phyloP scores from a whole-genome alignment of 2,329 filamentous ascomycete species.

The Claviceps humidiphila region DNA sequence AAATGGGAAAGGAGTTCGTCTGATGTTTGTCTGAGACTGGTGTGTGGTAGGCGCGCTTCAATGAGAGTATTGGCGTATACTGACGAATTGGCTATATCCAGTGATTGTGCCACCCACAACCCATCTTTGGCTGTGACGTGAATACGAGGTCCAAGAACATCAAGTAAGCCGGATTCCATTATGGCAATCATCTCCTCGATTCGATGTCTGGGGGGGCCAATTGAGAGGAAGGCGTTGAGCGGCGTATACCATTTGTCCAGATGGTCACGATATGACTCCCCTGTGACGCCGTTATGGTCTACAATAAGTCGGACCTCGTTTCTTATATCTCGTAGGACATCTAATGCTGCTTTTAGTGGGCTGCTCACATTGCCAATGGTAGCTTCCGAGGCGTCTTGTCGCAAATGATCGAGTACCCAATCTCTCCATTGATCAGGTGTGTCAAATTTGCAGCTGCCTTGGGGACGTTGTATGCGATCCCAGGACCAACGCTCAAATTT shows the following conservation, averaged over 20 bases:
- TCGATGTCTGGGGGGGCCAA: constrained; percentile 3
- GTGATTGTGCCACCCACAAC: neutral
- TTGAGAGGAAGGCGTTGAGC: constrained; percentile 4
- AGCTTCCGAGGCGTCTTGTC: neutral
- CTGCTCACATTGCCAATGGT: constrained; percentile 1
- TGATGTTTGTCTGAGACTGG: neutral
- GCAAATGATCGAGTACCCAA: constrained; percentile 2
- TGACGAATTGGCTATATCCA: neutral
- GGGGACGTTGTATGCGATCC: constrained; percentile 3
- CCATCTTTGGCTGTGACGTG: neutral
- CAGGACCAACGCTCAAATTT: constrained; percentile 4
- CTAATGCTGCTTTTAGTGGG: constrained; percentile 3
- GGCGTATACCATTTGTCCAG: constrained; percentile 5
- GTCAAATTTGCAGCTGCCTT: neutral
- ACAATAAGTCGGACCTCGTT: constrained; percentile 5
- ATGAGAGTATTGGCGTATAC: constrained; percentile 3
- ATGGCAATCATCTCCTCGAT: constrained; percentile 5
- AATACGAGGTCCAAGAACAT: constrained; percentile 3
- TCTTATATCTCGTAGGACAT: constrained; percentile 5
- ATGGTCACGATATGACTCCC: constrained; percentile 3
- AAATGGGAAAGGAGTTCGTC: constrained; percentile 2
- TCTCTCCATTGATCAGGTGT: neutral
- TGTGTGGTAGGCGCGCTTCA: constrained; percentile 2
- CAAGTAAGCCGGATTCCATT: constrained; percentile 2
- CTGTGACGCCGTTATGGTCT: constrained; percentile 3